Evolutionary conservation across 306 rosid species (phyloP).

Genomic region (Corylus avellana): DNA sequence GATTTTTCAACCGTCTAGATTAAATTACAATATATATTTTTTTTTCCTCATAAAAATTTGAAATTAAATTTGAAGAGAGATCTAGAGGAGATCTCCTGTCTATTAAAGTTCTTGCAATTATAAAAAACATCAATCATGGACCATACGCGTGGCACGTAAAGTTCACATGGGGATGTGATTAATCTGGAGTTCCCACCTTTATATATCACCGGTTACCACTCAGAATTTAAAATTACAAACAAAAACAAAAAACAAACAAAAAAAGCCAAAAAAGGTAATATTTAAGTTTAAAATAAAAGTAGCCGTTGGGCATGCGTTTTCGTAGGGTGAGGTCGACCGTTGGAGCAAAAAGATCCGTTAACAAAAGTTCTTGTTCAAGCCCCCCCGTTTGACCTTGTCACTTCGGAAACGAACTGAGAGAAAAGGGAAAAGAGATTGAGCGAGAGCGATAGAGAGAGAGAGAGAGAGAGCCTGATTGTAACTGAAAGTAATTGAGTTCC

Average conservation of each 20-base stretch:
- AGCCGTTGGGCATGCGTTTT: slow-evolving; percentile 63
- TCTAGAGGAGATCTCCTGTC: too few relatives aligned
- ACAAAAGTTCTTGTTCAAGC: slow-evolving; percentile 17
- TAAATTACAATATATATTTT: too few relatives aligned
- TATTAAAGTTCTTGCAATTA: too few relatives aligned
- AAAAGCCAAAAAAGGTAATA: neutral
- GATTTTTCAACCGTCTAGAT: too few relatives aligned
- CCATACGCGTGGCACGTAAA: too few relatives aligned
- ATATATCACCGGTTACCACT: neutral
- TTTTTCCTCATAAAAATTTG: too few relatives aligned
- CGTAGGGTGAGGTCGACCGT: slow-evolving; percentile 71
- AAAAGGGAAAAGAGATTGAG: slow-evolving; percentile 21
- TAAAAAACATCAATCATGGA: too few relatives aligned
- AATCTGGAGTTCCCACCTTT: too few relatives aligned
- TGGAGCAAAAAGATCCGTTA: slow-evolving; percentile 58
- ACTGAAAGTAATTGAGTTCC: slow-evolving; percentile 34
- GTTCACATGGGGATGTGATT: too few relatives aligned
- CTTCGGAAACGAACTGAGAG: slow-evolving; percentile 47
- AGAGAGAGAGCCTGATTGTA: slow-evolving; percentile 3
- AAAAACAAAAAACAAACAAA: neutral
- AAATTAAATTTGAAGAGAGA: too few relatives aligned
- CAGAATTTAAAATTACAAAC: neutral
- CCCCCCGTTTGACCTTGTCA: slow-evolving; percentile 45
- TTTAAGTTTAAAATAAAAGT: slow-evolving; percentile 21
- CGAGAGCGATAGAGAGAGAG: slow-evolving; percentile 15